These are phyloP conservation scores for Solanum pimpinellifolium DNA, from an alignment of 257 asterid species.

Conservation along the genomic window DNA sequence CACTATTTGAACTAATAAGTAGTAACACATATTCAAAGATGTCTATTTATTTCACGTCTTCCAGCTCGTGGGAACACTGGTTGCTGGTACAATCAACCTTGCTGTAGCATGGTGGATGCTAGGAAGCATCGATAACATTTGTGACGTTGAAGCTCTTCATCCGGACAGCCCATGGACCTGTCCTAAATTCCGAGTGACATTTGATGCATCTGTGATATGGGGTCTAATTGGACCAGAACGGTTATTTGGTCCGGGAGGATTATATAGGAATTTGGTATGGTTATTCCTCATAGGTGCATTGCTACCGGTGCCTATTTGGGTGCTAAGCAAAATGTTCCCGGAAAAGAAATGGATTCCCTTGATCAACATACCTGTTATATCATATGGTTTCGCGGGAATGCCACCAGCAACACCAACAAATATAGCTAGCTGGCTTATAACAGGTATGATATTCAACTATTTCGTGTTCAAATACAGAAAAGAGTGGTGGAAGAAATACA, in stretches of 20 bases:
- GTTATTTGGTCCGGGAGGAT: constrained; percentile 62
- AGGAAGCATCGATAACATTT: constrained; percentile 65
- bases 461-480: constrained; percentile 69
- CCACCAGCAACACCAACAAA: constrained; percentile 98
- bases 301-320: constrained; percentile 82
- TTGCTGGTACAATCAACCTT: constrained; percentile 69
- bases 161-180: constrained; percentile 95
- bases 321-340: constrained; percentile 63
- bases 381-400: constrained; percentile 91
- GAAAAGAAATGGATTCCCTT: constrained; percentile 83
- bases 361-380: constrained; percentile 77
- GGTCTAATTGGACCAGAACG: constrained; percentile 75
- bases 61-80: constrained; percentile 65
- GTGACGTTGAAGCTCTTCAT: constrained; percentile 63
- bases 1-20: not conserved
- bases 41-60: not conserved
- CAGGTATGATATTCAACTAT: constrained; percentile 72
- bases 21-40: not conserved
- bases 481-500: constrained; percentile 86
- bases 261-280: constrained; percentile 84
- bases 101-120: constrained; percentile 92
- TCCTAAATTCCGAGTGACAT: constrained; percentile 72
- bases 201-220: constrained; percentile 88
- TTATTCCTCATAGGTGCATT: constrained; percentile 75
- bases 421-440: constrained; percentile 78